Base-by-base conservation (phyloP, 2,329 filamentous ascomycete genomes). In the Fusarium papillatum region DNA sequence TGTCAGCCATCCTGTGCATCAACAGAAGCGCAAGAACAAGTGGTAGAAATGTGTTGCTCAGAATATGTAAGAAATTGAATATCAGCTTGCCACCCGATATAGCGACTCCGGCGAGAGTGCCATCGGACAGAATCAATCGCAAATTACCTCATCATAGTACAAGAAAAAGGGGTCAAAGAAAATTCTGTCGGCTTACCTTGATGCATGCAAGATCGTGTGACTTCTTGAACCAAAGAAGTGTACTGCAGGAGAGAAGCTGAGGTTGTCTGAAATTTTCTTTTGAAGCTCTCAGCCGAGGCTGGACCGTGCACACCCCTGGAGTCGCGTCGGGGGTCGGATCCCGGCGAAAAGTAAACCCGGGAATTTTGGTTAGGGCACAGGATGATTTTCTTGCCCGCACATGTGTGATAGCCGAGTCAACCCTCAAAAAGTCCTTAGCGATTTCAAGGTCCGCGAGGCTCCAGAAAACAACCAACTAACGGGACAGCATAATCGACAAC, bases 41-140 rank as follows among this genome's bases (percentile, higher is more conserved):
- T 55, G n/a, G 53, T 59, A 53, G 68, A 71, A 41, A 50, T 55
- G 68, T 48, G 62, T 60, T 72, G 71, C 76, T 98, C 95, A 98
- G 95, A 95, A 98, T 98, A 98, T 98, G 95, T 98, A 98, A 98
- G 95, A 96, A 92, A 92, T 83, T 93, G 87, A 95, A 95, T 97
- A 94, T 98, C 95, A 98, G 88, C 85, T 91, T 84, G 87, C 90
- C 87, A 87, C 83, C 87, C 89, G 93, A 93, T 95, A 93, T 93
- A 90, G 93, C 94, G 88, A 90, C 94, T 92, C 95, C 91, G 95
- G 96, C 95, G 94, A 86, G 95, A 92, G 94, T 88, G 90, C 95
- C 95, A 96, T 92, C 92, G 88, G 85, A 85, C 85, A 87, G 89
- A 90, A 94, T 98, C 95, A 97, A 96, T 96, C 95, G 96, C 95